A percentile compares a stretch with the other conserved stretches of the same genome.
Conservation (phyloP, 306 rosid species). For the Boehmeria nivea region DNA sequence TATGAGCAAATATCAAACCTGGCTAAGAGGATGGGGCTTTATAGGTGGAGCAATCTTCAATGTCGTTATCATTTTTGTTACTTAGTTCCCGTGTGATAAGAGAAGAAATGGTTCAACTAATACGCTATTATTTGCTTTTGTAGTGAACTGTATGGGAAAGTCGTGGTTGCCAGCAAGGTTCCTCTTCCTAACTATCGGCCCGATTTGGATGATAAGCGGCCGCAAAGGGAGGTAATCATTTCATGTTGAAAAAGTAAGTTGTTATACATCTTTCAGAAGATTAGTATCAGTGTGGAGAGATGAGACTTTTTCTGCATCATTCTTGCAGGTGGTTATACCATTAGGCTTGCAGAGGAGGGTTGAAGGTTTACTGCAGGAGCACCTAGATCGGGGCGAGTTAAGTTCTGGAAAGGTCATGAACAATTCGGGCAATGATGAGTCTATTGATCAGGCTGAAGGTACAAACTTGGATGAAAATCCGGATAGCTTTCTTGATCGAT, state of each 20-base stretch:
- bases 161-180: slow-evolving; percentile 87
- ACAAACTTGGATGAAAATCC: slow-evolving; percentile 41
- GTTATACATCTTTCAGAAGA: slow-evolving; percentile 12
- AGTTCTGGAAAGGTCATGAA: slow-evolving; percentile 40
- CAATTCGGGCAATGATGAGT: slow-evolving; percentile 32
- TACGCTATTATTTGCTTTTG: slow-evolving; percentile 6
- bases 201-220: slow-evolving; percentile 97
- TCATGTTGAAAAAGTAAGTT: slow-evolving; percentile 1
- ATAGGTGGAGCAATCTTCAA: slow-evolving; percentile 36
- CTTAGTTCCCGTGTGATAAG: background rate
- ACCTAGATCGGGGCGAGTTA: slow-evolving; percentile 63
- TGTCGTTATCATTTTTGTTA: background rate
- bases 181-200: slow-evolving; percentile 99
- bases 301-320: slow-evolving; percentile 10
- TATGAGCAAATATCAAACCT: slow-evolving; percentile 91
- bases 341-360: slow-evolving; percentile 92
- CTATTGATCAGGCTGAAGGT: slow-evolving; percentile 38
- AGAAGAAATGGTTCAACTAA: slow-evolving; percentile 19
- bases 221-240: slow-evolving; percentile 84
- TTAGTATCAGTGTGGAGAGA: slow-evolving; percentile 12
- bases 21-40: slow-evolving; percentile 87
- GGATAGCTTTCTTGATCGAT: slow-evolving; percentile 65
- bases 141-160: slow-evolving; percentile 87
- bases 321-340: slow-evolving; percentile 69
- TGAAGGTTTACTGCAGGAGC: slow-evolving; percentile 82